phyloP scores from a whole-genome alignment of 805 yeast genomes.

The Wickerhamiella sorbophila region DNA sequence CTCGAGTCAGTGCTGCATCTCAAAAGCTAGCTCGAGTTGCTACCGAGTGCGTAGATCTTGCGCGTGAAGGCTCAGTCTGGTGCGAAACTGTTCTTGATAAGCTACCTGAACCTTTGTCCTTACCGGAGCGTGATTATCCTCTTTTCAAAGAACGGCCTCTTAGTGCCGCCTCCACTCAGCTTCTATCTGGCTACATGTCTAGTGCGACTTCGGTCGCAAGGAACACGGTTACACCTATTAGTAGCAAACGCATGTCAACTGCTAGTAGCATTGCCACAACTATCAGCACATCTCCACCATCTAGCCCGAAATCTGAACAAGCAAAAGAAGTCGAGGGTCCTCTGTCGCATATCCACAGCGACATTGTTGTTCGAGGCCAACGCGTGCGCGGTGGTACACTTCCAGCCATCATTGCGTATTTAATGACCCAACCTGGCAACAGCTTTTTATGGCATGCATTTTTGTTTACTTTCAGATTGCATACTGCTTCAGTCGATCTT shows the following conservation, averaged over 20 bases:
- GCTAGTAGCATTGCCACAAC: not conserved
- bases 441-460: constrained; percentile 54
- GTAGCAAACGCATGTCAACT: not conserved
- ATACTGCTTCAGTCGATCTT: constrained; percentile 51
- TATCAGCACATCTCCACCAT: not conserved
- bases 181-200: not conserved
- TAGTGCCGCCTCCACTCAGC: not conserved
- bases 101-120: not conserved
- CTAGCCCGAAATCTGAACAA: not conserved
- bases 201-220: not conserved
- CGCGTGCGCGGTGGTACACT: constrained; percentile 24
- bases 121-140: constrained; percentile 3
- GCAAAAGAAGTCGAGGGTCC: not conserved
- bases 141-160: not conserved
- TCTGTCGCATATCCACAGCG: constrained; percentile 4
- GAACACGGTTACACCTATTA: not conserved
- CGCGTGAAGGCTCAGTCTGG: constrained; percentile 23
- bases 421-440: constrained; percentile 9
- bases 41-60: constrained; percentile 23
- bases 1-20: constrained; percentile 11
- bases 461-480: constrained; percentile 61
- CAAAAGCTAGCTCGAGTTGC: constrained; percentile 21
- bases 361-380: constrained; percentile 15
- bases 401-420: constrained; percentile 20
- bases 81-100: not conserved